Evolutionary conservation across 225 moss, liverwort and hornwort genomes (phyloP).

Genomic region (Bryoerythrophyllum caledonicum): DNA sequence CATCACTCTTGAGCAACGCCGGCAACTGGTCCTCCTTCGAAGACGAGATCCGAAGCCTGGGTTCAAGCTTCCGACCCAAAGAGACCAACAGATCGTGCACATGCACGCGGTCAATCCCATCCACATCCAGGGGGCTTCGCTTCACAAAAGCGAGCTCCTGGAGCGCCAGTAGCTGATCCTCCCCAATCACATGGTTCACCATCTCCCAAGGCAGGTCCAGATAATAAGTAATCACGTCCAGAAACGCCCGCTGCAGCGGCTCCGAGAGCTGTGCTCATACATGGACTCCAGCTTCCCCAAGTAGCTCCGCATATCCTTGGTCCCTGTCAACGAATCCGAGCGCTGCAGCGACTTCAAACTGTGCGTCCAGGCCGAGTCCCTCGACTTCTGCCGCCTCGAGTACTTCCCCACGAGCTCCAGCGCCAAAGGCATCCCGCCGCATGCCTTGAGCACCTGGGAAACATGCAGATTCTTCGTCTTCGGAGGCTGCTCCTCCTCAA

Average conservation of each 20-base stretch:
- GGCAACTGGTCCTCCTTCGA: slow-evolving; percentile 41
- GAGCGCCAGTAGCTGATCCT: slow-evolving; percentile 47
- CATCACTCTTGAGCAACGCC: slow-evolving; percentile 27
- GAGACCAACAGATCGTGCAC: slow-evolving; percentile 73
- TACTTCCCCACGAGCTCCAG: slow-evolving; percentile 66
- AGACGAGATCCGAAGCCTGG: slow-evolving; percentile 47
- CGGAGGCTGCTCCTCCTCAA: slow-evolving; percentile 41
- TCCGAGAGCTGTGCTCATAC: slow-evolving; percentile 48
- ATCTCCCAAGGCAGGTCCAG: slow-evolving; percentile 61
- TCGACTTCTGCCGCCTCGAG: slow-evolving; percentile 35
- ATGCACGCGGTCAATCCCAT: slow-evolving; percentile 51
- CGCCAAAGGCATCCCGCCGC: slow-evolving; percentile 63
- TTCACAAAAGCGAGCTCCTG: slow-evolving; percentile 74
- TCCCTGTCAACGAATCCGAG: slow-evolving; percentile 52
- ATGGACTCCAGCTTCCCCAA: slow-evolving; percentile 64
- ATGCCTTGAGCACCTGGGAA: slow-evolving; percentile 47
- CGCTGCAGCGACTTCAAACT: slow-evolving; percentile 49
- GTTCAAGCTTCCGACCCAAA: slow-evolving; percentile 56
- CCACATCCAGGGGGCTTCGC: slow-evolving; percentile 40
- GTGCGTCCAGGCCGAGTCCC: slow-evolving; percentile 52
- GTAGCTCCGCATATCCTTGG: slow-evolving; percentile 55
- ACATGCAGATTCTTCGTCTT: slow-evolving; percentile 27
- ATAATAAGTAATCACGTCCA: slow-evolving; percentile 66
- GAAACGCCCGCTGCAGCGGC: slow-evolving; percentile 41
- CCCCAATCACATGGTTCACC: slow-evolving; percentile 59